phyloP scores from a whole-genome alignment of 2,329 filamentous ascomycete species.

The Sporothrix pseudoabietina region DNA sequence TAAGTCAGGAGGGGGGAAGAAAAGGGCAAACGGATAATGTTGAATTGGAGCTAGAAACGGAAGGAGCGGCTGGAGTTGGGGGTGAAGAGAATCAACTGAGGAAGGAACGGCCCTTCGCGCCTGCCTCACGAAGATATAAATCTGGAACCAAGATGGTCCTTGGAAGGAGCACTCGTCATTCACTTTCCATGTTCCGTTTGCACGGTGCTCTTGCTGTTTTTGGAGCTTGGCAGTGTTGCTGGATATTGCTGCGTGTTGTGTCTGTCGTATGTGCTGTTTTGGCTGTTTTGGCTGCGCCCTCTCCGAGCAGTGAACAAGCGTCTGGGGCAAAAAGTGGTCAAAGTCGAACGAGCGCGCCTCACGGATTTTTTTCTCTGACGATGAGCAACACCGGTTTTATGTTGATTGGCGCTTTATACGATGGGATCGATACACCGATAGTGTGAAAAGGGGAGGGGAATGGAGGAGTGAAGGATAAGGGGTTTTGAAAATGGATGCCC shows the following conservation, averaged over 20 bases:
- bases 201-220: neutral
- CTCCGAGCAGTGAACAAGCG: neutral
- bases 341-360: neutral
- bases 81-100: neutral
- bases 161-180: conserved; percentile 20
- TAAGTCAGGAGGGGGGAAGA: neutral
- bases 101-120: conserved; percentile 24
- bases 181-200: conserved; percentile 13
- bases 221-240: conserved; percentile 15
- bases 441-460: neutral
- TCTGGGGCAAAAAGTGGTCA: neutral
- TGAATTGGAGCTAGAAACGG: conserved; percentile 2
- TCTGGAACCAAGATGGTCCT: neutral
- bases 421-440: conserved; percentile 6
- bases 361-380: neutral
- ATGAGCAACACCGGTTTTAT: conserved; percentile 9
- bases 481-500: neutral
- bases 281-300: neutral
- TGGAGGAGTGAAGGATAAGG: neutral
- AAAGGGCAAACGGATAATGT: conserved; percentile 13
- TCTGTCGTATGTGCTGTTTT: neutral
- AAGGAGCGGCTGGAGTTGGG: neutral
- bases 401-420: conserved; percentile 22
- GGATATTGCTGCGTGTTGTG: neutral
- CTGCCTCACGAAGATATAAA: conserved; percentile 19